Conservation (phyloP, 2,329 filamentous ascomycete genomes). For the Cladosporium sp. region DNA sequence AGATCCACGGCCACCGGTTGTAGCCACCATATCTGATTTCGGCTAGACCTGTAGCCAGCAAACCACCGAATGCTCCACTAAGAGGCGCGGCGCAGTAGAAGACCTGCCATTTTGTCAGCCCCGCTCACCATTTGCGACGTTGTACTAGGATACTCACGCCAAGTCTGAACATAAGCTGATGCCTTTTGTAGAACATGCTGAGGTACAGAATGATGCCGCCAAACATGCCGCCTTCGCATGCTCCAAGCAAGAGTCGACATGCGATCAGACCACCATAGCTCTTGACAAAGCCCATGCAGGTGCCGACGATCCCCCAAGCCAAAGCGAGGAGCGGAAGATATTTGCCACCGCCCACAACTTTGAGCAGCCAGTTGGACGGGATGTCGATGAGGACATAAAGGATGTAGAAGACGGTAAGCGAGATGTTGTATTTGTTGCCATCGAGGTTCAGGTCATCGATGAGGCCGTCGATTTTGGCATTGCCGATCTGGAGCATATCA, state of each 20-base stretch:
- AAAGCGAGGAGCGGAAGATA: conserved; percentile 39
- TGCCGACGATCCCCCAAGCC: conserved; percentile 38
- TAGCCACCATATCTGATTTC: conserved; percentile 36
- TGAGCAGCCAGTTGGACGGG: conserved; percentile 39
- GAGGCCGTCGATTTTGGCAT: conserved; percentile 41
- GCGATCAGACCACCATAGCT: conserved; percentile 38
- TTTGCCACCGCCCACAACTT: conserved; percentile 37
- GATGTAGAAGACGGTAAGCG: conserved; percentile 44
- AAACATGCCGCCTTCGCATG: conserved; percentile 39
- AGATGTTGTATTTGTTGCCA: conserved; percentile 40
- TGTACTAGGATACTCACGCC: conserved; percentile 31
- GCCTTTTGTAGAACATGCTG: conserved; percentile 39
- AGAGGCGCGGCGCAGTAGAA: conserved; percentile 35
- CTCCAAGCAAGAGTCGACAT: conserved; percentile 38
- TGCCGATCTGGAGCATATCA: conserved; percentile 26
- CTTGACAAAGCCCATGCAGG: conserved; percentile 40
- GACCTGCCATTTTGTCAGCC: conserved; percentile 10
- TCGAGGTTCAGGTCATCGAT: conserved; percentile 36
- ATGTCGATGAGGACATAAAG: conserved; percentile 41
- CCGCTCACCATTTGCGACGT: conserved; percentile 30
- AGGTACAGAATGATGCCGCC: conserved; percentile 41
- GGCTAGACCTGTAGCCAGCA: conserved; percentile 40
- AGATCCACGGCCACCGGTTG: conserved; percentile 36
- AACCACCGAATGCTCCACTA: conserved; percentile 39
- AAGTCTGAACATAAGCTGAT: conserved; percentile 39